Base-by-base conservation (phyloP, 768 basidiomycete genomes). In the Macrolepiota dolichaula region DNA sequence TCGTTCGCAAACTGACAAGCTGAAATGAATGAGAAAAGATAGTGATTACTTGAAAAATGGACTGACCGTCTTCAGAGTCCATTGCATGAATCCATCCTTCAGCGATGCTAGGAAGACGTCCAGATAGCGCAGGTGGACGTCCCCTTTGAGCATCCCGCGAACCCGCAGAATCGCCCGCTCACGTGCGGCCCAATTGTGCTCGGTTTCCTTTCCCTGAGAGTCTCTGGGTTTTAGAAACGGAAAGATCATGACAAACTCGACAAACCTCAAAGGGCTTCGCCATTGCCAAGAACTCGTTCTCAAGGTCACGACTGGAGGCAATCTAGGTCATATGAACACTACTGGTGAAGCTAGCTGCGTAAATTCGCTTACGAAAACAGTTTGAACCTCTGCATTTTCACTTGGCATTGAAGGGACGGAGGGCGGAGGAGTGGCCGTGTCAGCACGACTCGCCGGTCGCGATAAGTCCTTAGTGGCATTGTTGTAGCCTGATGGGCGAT, bases 111-210 rank as follows among this genome's bases (percentile, higher is more conserved):
- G 69, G 70, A 98, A 98, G 1, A 81, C 76, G 1, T 94, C 93
- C 4, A 79, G 71, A 70, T 87, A 94, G 59, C 90, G 84, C 35
- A 77, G 71, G 70, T 92, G 87, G 2, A 90, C 89, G 40, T 91
- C 92, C 27, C 94, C 94, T 69, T 87, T 89, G 59, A 98, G 74
- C 91, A 97, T 94, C 17, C 95, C 92, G 47, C 95, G 84, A 7
- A 98, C 89, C 17, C 86, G 82, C 46, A 84, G 79, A 63, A 96
- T 80, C 10, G 89, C 81, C 65, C 81, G 82, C 63, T 99, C 96
- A 61, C 96, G 83, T 29, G 80, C 76, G 46, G 84, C 80, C 96
- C 96, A 99, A 67, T 99, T 99, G 64, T 96, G 92, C 70, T 99
- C 96, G 0, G 91, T 91, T 76, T 99, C 96, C 75, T 85, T 96